These are phyloP conservation scores for Cyclotella atomus DNA, from an alignment of 108 stramenopile species.

Conservation along the genomic window DNA sequence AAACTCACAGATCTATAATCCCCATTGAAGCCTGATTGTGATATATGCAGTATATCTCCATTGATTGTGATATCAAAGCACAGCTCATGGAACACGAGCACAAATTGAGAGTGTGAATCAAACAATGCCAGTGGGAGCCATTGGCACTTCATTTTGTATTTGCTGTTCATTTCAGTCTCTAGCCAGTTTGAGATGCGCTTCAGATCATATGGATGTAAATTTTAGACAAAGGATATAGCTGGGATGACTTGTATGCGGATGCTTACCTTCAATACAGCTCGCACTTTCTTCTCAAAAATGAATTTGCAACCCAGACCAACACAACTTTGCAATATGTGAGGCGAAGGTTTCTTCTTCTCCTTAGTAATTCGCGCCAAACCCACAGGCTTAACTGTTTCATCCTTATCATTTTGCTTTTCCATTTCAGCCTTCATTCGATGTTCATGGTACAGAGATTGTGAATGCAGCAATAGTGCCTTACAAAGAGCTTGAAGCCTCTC, in stretches of 20 bases:
- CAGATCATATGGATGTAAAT: not conserved
- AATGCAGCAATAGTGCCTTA: slow-evolving; percentile 74
- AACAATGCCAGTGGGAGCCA: slow-evolving; percentile 84
- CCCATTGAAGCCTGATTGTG: slow-evolving; percentile 41
- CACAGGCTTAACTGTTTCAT: slow-evolving; percentile 9
- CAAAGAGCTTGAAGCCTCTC: slow-evolving; percentile 69
- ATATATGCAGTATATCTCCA: slow-evolving; percentile 67
- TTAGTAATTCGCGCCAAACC: slow-evolving; percentile 57
- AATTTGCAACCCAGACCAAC: slow-evolving; percentile 77
- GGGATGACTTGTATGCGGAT: not conserved
- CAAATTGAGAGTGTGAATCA: slow-evolving; percentile 70
- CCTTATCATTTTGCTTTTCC: not conserved
- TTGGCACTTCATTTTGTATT: slow-evolving; percentile 50
- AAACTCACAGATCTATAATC: slow-evolving; percentile 65
- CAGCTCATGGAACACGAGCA: slow-evolving; percentile 40
- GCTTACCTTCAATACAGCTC: slow-evolving; percentile 49
- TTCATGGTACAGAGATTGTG: slow-evolving; percentile 80
- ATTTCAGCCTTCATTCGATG: slow-evolving; percentile 65
- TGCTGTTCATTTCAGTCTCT: slow-evolving; percentile 28
- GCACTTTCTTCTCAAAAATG: slow-evolving; percentile 76
- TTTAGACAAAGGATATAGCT: not conserved
- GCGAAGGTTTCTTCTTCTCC: slow-evolving; percentile 41
- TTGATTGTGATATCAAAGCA: slow-evolving; percentile 65
- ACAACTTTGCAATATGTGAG: slow-evolving; percentile 72
- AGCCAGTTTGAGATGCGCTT: slow-evolving; percentile 57